A percentile compares a stretch with the other conserved stretches of the same genome.
phyloP scores from a whole-genome alignment of 495 filamentous ascomycete genomes.

The Sporormia fimetaria region DNA sequence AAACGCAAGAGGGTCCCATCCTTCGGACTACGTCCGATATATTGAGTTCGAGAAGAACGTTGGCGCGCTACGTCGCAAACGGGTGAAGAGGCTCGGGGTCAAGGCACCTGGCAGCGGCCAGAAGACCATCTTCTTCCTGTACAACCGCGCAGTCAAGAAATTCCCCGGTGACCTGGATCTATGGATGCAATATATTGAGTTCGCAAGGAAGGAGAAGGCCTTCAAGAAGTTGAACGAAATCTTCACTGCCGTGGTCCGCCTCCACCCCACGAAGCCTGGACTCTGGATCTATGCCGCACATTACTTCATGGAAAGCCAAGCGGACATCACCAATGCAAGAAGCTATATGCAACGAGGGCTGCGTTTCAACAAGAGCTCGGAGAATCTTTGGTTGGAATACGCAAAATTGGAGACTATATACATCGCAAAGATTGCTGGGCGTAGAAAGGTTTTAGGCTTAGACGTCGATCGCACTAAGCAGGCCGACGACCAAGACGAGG shows the following conservation, averaged over 20 bases:
- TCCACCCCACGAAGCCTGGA: slow-evolving; percentile 73
- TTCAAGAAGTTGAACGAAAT: slow-evolving; percentile 68
- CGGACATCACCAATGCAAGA: slow-evolving; percentile 74
- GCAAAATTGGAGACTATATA: slow-evolving; percentile 86
- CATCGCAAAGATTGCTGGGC: slow-evolving; percentile 62
- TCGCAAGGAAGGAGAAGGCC: slow-evolving; percentile 61
- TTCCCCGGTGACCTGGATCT: slow-evolving; percentile 71
- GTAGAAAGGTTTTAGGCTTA: slow-evolving; percentile 57
- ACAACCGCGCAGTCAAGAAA: slow-evolving; percentile 76
- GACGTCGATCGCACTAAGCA: slow-evolving; percentile 39
- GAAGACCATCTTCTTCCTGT: slow-evolving; percentile 72
- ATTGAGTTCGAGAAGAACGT: slow-evolving; percentile 85
- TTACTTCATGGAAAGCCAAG: slow-evolving; percentile 59
- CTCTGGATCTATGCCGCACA: slow-evolving; percentile 82
- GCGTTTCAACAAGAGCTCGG: slow-evolving; percentile 67
- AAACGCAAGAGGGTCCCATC: slow-evolving; percentile 62
- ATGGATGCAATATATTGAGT: slow-evolving; percentile 91
- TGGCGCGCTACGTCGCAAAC: slow-evolving; percentile 67
- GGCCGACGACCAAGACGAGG: slow-evolving; percentile 30
- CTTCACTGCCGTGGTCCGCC: slow-evolving; percentile 61
- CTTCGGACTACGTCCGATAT: slow-evolving; percentile 75
- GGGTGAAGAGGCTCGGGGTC: slow-evolving; percentile 66
- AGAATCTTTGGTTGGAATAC: slow-evolving; percentile 76
- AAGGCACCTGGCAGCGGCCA: slow-evolving; percentile 53
- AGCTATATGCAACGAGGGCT: slow-evolving; percentile 83